Evolutionary conservation across 2,329 filamentous ascomycete species (phyloP).

Genomic region (Colletotrichum sp.): DNA sequence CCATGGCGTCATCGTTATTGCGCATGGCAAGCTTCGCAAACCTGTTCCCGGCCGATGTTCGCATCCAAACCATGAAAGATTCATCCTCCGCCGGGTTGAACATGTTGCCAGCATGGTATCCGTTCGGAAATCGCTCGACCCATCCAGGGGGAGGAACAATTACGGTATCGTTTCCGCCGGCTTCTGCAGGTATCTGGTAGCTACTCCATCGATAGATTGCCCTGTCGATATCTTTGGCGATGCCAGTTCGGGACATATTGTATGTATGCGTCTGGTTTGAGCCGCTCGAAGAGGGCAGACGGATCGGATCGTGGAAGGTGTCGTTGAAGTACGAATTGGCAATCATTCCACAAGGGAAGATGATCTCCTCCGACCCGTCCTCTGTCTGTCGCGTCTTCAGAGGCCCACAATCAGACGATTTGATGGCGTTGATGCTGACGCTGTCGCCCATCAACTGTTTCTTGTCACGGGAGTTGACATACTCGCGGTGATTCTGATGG

Average conservation of each 20-base stretch:
- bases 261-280: neutral
- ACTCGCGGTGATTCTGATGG: neutral
- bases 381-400: neutral
- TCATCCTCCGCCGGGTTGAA: neutral
- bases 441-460: neutral
- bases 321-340: conserved; percentile 4
- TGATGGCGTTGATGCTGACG: neutral
- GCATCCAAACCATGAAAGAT: conserved; percentile 6
- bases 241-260: neutral
- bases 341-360: neutral
- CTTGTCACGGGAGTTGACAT: neutral
- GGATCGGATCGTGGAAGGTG: neutral
- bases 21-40: neutral
- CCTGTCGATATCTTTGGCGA: neutral
- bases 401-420: neutral
- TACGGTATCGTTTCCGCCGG: accelerated
- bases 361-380: neutral
- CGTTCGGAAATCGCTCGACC: neutral
- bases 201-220: neutral
- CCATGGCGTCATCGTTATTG: neutral
- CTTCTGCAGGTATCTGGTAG: neutral
- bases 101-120: neutral
- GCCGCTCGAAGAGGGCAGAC: neutral
- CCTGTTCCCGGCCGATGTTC: neutral
- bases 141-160: neutral